Base-by-base conservation (phyloP, 2,329 filamentous ascomycete genomes). In the Periglandula ipomoeae region DNA sequence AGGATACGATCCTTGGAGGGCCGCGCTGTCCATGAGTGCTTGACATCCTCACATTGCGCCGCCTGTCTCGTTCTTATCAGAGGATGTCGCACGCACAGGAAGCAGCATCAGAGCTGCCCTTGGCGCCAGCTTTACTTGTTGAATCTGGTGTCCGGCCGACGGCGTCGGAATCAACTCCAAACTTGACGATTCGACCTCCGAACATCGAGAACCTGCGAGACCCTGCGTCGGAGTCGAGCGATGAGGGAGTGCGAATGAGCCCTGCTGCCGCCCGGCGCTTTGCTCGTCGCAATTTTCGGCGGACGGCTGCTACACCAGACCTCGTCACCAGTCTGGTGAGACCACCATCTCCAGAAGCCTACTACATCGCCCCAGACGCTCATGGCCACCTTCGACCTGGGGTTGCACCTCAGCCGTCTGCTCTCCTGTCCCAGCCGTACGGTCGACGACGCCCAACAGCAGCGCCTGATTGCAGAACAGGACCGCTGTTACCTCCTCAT, bases 251-350 rank as follows among this genome's bases (percentile, higher is more conserved):
- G 41, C 60, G 56, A 13, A 56, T 68, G 55, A 67, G 60, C 40
- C 60, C 64, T 1, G 60, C 63, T 22, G 63, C 65, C 13, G 64
- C 63, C 17, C 59, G 66, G 11, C 62, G 65, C 37, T 64, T 67
- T 38, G 64, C 63, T 34, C 62, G 65, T 23, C 63, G 63, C n/a
- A 66, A 58, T 50, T 58, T 67, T 42, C 60, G 62, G 41, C 61
- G 60, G 30, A 58, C 59, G 22, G 61, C 63, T 15, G 63, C 64
- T n/a, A 69, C 66, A 11, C 66, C 66, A 44, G 66, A 69, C 48
- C 63, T 68, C 48, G 64, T 68, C 52, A 68, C 64, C 34, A 68
- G 65, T 54, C 63, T 68, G 44, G 64, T 68, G 42, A 63, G 66
- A 4, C 64, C 65, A 2, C 61, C 63, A 1, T 68, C 66, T 3